Conservation (phyloP, 208 protist species). For the Trypanosoma brucei region DNA sequence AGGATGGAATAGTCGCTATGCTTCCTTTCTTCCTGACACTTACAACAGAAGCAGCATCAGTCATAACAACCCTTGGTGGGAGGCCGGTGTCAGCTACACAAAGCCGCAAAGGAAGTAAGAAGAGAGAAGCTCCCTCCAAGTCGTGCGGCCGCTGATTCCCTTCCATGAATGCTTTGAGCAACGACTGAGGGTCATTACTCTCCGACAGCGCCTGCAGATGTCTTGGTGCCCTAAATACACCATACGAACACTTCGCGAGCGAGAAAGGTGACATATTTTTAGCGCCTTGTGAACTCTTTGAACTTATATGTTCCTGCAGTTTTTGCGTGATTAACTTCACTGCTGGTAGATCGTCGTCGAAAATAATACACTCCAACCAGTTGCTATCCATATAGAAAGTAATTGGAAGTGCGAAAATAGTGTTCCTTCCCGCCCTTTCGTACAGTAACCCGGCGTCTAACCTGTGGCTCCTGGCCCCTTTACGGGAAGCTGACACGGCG, state of each 20-base stretch:
- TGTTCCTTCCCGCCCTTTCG: neutral
- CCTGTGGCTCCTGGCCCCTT: neutral
- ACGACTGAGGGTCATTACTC: neutral
- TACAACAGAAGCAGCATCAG: constrained; percentile 9
- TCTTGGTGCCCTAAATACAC: neutral
- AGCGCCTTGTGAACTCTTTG: neutral
- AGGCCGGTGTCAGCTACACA: neutral
- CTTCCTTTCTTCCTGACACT: neutral
- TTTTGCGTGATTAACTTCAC: constrained; percentile 7
- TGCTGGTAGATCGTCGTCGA: constrained; percentile 1
- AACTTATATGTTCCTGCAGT: neutral
- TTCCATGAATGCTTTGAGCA: neutral
- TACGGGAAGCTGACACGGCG: neutral
- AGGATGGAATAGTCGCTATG: neutral
- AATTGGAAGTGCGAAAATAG: constrained; percentile 5
- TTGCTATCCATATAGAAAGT: constrained; percentile 5
- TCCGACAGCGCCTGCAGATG: neutral
- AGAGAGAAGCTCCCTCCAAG: neutral
- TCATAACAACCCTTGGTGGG: constrained; percentile 1
- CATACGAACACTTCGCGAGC: neutral
- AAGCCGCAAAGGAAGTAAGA: constrained; percentile 17
- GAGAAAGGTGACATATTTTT: neutral
- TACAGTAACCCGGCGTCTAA: neutral
- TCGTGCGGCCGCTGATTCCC: neutral
- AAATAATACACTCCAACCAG: constrained; percentile 13